Base-by-base conservation (phyloP, 495 filamentous ascomycete species). In the Parmelia sp. region DNA sequence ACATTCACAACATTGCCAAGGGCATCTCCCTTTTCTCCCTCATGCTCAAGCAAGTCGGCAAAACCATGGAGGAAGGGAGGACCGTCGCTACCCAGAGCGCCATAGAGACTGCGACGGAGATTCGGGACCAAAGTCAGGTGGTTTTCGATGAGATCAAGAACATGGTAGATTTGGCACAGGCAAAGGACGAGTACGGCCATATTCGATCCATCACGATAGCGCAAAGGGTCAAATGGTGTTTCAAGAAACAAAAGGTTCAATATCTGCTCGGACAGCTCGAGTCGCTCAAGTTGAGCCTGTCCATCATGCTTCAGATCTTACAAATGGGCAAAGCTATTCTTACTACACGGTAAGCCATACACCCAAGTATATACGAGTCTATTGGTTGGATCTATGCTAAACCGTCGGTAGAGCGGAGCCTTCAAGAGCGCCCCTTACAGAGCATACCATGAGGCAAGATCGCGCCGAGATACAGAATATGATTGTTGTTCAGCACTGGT, bases 1-100 rank as follows among this genome's bases (percentile, higher is more conserved):
- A 80, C 44, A 78, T 80, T 29, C 76, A 79, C 61, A 77, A 71
- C 44, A 79, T 80, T 40, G 75, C 78, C n/a, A 80, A 75, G 66
- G 73, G 72, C 21, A 74, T 80, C 39, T 74, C 78, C 6, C 73
- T 79, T 23, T 80, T 80, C 56, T 72, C 78, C 21, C 67, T 77
- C 58, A 77, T 72, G 39, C 71, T 80, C 39, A 80, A 80, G 62
- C 73, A 78, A 63, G 68, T 75, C 7, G 75, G 71, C 17, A 71
- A 73, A 51, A 72, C 67, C 17, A 65, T 80, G 31, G 68, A 78
- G 42, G 69, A 68, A 4, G 63, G 70, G 12, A 69, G 69, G 19
- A 60, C 73, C 8, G 66, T 73, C 21, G 69, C 70, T 8, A 72
- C 76, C 4, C 67, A 65, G 47, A 66, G 71, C 44, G 76, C 76